phyloP scores from a whole-genome alignment of 345 rosid species.

The Melaleuca alternifolia region DNA sequence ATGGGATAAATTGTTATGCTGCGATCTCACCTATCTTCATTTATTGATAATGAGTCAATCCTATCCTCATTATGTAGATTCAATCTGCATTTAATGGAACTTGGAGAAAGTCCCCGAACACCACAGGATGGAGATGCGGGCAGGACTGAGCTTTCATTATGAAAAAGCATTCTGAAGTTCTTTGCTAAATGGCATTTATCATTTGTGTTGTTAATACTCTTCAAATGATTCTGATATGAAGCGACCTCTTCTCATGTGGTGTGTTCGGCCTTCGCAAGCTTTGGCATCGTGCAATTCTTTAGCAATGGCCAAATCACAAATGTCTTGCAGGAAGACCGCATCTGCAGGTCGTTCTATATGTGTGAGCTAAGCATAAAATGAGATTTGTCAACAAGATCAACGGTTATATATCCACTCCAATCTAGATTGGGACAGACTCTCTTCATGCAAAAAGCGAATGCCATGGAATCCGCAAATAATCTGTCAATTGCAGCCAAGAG shows the following conservation, averaged over 20 bases:
- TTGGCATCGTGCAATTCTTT: neutral
- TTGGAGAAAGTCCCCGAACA: rapidly evolving
- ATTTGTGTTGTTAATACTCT: neutral
- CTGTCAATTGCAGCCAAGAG: neutral
- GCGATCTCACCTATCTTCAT: neutral
- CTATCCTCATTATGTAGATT: neutral
- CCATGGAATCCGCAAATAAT: neutral
- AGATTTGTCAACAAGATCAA: neutral
- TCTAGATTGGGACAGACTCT: neutral
- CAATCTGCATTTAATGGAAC: neutral
- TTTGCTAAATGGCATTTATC: neutral
- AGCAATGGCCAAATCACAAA: neutral
- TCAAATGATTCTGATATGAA: neutral
- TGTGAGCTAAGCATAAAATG: neutral
- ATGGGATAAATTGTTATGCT: neutral
- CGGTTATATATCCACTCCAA: neutral
- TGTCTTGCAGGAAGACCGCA: neutral
- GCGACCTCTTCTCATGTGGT: neutral
- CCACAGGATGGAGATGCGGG: too few relatives aligned
- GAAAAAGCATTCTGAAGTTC: neutral
- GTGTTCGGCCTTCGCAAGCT: neutral
- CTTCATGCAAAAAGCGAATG: neutral
- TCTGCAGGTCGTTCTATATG: neutral
- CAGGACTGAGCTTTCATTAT: neutral
- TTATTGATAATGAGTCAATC: neutral